Conservation (phyloP, 345 rosid genomes). For the Eutrema heterophyllum region DNA sequence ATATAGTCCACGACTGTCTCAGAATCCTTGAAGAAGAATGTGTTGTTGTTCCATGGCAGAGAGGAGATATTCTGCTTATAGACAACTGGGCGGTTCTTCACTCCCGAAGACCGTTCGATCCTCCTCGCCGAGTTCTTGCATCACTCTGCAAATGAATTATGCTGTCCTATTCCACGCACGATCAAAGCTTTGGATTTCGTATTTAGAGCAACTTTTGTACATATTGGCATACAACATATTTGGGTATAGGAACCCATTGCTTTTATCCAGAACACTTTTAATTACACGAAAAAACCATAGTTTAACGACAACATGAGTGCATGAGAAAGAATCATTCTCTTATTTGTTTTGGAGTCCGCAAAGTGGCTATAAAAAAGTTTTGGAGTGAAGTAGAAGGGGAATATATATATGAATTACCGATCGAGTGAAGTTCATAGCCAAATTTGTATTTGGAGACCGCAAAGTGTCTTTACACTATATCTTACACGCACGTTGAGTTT, state of each 20-base stretch:
- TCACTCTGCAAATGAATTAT: conserved; percentile 67
- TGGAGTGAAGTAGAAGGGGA: background rate
- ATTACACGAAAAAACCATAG: too few relatives aligned
- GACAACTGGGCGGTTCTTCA: conserved; percentile 92
- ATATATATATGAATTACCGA: background rate
- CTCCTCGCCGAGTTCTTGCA: conserved; percentile 81
- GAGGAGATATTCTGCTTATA: conserved; percentile 68
- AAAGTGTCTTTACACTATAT: background rate
- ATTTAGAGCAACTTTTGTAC: conserved; percentile 1
- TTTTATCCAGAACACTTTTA: background rate
- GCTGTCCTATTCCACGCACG: background rate
- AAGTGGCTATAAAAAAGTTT: too few relatives aligned
- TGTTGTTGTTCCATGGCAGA: conserved; percentile 78
- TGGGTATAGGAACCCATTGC: conserved; percentile 16
- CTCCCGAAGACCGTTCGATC: conserved; percentile 58
- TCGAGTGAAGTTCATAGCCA: background rate
- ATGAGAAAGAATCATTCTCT: too few relatives aligned
- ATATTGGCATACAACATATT: background rate
- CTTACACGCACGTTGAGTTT: background rate
- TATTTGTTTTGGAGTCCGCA: too few relatives aligned
- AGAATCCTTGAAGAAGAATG: conserved; percentile 75
- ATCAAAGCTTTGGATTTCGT: background rate
- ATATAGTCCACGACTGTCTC: conserved; percentile 56
- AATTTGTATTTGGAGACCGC: too few relatives aligned
- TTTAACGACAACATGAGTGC: too few relatives aligned